Base-by-base conservation (phyloP, 176 grass and related monocot genomes). In the Rhynchospora breviuscula region DNA sequence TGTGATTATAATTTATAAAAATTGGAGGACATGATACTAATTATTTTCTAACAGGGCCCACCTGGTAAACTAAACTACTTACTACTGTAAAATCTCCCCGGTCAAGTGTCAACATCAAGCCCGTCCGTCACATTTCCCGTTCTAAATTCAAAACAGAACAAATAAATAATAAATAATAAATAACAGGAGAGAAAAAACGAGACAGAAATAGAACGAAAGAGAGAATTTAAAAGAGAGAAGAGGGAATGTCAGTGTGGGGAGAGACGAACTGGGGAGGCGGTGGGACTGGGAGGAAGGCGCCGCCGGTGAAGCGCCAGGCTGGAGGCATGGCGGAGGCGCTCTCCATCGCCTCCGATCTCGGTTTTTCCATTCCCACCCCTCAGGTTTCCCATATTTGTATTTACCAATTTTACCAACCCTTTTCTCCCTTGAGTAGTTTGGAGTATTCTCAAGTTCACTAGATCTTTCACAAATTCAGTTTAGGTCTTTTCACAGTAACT, bases 271-370 rank as follows among this genome's bases (percentile, higher is more conserved):
- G 78, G 88, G 73, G 45, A n/a, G 85, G 79, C 53, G 85, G 48
- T 21, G 65, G 68, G n/a, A 60, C 26, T 21, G 65, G 68, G n/a
- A 60, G 56, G 83, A 71, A 78, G 60, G 35, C 31, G 12, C 79
- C 47, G 88, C 82, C 88, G n/a, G 78, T 84, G 57, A 99, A 95
- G 86, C 86, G 91, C 57, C 89, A 93, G 52, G 86, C 80, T 0
- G 87, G 93, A 52, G 93, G 96, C 46, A 95, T 99, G 96, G 91
- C 89, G 5, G 96, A 99, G 86, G 93, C 88, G 77, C 96, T 99
- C 60, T 80, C 89, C 83, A 95, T 99, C 81, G 96, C 96, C 49
- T 90, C 89, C 47, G 96, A 95, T 88, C 93, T 99, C 59, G 96
- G 96, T 10, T 95, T 99, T 85, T 84, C 91, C 35, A 76, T 90